Conservation (phyloP, 495 filamentous ascomycete species). For the Neurospora cerealis region DNA sequence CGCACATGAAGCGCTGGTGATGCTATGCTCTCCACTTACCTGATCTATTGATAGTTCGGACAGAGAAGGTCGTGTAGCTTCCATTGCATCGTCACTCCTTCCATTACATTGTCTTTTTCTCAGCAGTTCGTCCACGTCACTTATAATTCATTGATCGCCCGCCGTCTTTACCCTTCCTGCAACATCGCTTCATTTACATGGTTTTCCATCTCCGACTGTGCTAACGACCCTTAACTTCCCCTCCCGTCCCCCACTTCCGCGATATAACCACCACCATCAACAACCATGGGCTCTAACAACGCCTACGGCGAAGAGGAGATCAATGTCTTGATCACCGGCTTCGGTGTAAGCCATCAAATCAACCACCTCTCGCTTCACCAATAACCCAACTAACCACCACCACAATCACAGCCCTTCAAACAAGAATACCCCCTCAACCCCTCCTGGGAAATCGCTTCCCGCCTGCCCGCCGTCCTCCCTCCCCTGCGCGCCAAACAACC, state of each 20-base stretch:
- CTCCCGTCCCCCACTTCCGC: not conserved
- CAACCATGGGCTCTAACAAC: constrained; percentile 30
- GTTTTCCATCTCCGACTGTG: not conserved
- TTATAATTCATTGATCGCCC: not conserved
- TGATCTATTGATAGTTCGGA: not conserved
- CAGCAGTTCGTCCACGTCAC: not conserved
- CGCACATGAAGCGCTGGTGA: not conserved
- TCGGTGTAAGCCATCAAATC: constrained; percentile 44
- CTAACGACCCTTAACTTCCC: not conserved
- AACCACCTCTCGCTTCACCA: not conserved
- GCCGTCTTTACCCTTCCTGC: not conserved
- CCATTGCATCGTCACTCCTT: not conserved
- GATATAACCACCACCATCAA: not conserved
- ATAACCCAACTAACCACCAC: not conserved
- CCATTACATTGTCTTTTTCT: not conserved
- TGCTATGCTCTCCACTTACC: not conserved
- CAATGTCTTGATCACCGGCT: constrained; percentile 63
- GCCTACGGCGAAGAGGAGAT: constrained; percentile 36
- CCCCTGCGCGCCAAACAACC: constrained; percentile 25
- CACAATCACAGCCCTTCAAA: constrained; percentile 51
- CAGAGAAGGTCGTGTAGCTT: not conserved
- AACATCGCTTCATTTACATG: not conserved
- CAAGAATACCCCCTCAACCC: constrained; percentile 55
- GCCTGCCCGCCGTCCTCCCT: constrained; percentile 43
- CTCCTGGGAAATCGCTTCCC: constrained; percentile 54